Conservation (phyloP, 2,329 filamentous ascomycete species). For the Cladophialophora yegresii region DNA sequence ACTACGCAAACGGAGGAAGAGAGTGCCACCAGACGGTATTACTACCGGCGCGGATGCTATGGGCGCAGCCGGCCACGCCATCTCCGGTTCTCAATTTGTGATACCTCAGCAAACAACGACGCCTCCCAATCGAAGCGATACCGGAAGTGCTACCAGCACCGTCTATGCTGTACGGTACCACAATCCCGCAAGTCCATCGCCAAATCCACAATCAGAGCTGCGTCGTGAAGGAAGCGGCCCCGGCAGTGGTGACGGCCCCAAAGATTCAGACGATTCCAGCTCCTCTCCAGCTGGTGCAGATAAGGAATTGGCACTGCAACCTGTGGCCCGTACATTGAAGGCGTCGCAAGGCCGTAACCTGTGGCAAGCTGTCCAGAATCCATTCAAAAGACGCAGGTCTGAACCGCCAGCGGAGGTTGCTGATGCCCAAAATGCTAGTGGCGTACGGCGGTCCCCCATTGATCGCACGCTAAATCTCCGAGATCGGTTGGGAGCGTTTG, state of each 20-base stretch:
- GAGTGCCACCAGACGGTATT: constrained; percentile 27
- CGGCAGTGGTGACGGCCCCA: constrained; percentile 13
- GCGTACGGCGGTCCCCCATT: constrained; percentile 30
- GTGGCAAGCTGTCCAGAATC: constrained; percentile 58
- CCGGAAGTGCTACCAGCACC: constrained; percentile 63
- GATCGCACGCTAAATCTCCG: constrained; percentile 45
- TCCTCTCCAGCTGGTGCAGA: constrained; percentile 19
- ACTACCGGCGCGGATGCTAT: constrained; percentile 25
- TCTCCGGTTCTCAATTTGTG: constrained; percentile 43
- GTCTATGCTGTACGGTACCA: constrained; percentile 66
- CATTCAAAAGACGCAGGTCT: constrained; percentile 60
- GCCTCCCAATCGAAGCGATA: constrained; percentile 62
- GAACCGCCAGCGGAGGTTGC: constrained; percentile 63
- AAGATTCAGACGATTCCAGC: constrained; percentile 14
- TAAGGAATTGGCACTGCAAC: constrained; percentile 32
- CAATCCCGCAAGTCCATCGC: constrained; percentile 54
- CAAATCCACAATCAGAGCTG: constrained; percentile 28
- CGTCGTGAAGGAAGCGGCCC: not conserved
- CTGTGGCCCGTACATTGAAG: constrained; percentile 35
- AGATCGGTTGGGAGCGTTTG: constrained; percentile 51
- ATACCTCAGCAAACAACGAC: constrained; percentile 47
- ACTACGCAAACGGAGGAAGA: constrained; percentile 26
- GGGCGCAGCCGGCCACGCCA: constrained; percentile 38
- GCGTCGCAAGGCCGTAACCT: constrained; percentile 40
- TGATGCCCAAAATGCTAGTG: constrained; percentile 55